Evolutionary conservation across 495 filamentous ascomycete species (phyloP).

Genomic region (Tirmania nivea): DNA sequence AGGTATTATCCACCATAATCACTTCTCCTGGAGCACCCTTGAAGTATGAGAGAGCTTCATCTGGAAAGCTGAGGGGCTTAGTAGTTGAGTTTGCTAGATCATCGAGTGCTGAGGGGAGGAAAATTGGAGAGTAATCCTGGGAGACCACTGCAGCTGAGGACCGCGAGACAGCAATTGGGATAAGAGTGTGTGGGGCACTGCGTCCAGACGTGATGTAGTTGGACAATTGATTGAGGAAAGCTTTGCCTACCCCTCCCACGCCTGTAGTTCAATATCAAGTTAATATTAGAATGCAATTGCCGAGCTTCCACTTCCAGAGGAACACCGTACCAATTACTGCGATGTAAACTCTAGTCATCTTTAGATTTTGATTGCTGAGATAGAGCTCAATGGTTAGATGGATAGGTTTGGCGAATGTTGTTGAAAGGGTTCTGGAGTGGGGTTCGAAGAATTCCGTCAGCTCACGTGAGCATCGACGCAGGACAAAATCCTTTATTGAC

Average conservation of each 20-base stretch:
- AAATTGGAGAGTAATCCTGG: conserved; percentile 34
- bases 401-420: not conserved
- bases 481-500: not conserved
- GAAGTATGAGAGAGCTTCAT: conserved; percentile 48
- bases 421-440: not conserved
- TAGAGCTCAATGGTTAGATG: not conserved
- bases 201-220: conserved; percentile 30
- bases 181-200: conserved; percentile 33
- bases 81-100: conserved; percentile 35
- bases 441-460: not conserved
- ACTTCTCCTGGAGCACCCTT: conserved; percentile 43
- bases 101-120: conserved; percentile 30
- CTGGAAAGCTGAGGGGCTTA: conserved; percentile 33
- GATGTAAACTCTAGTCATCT: conserved; percentile 16
- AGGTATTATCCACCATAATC: conserved; percentile 85
- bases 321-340: conserved; percentile 23
- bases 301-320: not conserved
- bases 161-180: conserved; percentile 58
- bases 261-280: conserved; percentile 29
- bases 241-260: conserved; percentile 76
- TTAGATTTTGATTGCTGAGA: not conserved
- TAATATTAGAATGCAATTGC: not conserved
- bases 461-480: not conserved
- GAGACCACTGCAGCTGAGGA: conserved; percentile 56
- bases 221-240: conserved; percentile 65